Evolutionary conservation across 139 green algal species (phyloP).

Genomic region (Cymbomonas tetramitiformis): DNA sequence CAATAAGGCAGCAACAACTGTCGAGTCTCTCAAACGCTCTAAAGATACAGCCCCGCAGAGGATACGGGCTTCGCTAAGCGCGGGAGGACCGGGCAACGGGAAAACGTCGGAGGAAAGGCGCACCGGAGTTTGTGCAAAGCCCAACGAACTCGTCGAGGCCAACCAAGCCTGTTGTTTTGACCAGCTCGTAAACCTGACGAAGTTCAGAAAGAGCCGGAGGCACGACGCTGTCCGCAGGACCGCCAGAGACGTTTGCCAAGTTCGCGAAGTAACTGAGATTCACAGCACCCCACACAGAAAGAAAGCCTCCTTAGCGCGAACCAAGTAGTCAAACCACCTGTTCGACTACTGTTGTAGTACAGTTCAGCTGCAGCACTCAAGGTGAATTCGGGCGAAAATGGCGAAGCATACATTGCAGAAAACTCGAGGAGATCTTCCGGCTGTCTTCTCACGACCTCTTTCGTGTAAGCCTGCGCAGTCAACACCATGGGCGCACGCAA

Average conservation of each 20-base stretch:
- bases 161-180: constrained; percentile 18
- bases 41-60: too few species aligned
- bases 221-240: constrained; percentile 16
- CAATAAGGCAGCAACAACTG: too few species aligned
- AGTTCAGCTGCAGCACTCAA: not conserved
- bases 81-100: too few species aligned
- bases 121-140: too few species aligned
- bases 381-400: constrained; percentile 23
- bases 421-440: constrained; percentile 49
- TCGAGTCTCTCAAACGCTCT: too few species aligned
- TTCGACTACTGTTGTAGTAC: too few species aligned
- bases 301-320: too few species aligned
- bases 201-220: constrained; percentile 12
- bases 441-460: constrained; percentile 56
- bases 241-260: constrained; percentile 26
- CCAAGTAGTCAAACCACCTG: too few species aligned
- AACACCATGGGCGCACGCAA: constrained; percentile 50
- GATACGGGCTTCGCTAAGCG: too few species aligned
- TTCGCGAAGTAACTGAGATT: constrained; percentile 64
- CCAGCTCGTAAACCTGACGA: constrained; percentile 14
- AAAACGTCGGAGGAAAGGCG: too few species aligned
- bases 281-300: constrained; percentile 26
- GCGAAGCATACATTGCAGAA: too few species aligned
- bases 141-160: too few species aligned
- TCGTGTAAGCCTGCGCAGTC: constrained; percentile 58